phyloP scores from a whole-genome alignment of 2,329 filamentous ascomycete species.

The Colletotrichum gigasporum region DNA sequence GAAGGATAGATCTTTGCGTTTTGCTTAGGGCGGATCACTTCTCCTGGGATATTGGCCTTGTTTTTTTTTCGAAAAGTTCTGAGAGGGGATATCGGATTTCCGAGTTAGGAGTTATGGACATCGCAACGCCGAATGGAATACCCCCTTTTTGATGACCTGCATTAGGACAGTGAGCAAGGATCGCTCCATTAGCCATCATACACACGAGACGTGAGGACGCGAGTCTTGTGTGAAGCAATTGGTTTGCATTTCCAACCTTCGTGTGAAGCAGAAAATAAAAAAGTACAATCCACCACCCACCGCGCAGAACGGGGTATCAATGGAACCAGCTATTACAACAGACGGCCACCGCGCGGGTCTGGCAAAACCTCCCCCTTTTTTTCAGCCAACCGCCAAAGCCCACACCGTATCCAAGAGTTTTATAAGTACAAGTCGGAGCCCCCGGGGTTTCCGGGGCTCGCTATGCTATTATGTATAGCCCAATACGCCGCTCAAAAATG shows the following conservation, averaged over 20 bases:
- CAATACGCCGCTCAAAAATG: neutral
- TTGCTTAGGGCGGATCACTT: too few species aligned
- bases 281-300: constrained; percentile 14
- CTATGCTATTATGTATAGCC: neutral
- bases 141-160: too few species aligned
- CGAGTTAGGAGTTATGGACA: neutral
- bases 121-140: neutral
- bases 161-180: too few species aligned
- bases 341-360: neutral
- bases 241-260: neutral
- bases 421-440: constrained; percentile 18
- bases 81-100: neutral
- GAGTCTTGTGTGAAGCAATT: too few species aligned
- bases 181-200: too few species aligned
- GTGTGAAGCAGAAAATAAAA: neutral
- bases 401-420: constrained; percentile 14
- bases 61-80: neutral
- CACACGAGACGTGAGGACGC: too few species aligned
- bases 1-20: too few species aligned
- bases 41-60: too few species aligned
- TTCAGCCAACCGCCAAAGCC: neutral
- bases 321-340: constrained; percentile 18
- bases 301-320: constrained; percentile 24
- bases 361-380: neutral
- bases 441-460: neutral